Base-by-base conservation (phyloP, 768 basidiomycete species). In the Lactarius pseudohatsudake region DNA sequence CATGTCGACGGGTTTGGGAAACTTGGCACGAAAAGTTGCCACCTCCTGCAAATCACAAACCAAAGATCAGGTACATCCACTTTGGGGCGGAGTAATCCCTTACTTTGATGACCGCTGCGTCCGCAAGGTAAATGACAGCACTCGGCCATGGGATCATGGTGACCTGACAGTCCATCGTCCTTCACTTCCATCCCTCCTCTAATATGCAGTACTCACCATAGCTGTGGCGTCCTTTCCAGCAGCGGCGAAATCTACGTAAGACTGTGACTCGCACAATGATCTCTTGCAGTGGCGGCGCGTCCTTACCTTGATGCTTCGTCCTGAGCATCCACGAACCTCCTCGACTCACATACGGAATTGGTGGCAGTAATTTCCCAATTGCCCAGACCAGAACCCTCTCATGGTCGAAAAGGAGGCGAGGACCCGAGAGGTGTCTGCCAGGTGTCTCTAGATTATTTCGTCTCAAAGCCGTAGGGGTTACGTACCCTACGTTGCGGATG, bases 1-100 rank as follows among this genome's bases (percentile, higher is more conserved):
- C 26, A 77, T 71, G 5, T 80, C 67, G 0, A 83, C 71, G 9
- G 85, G 82, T 70, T 89, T 89, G 0, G 85, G 83, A 69, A 87
- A 89, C 20, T 81, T 80, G 11, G 79, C 74, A 11, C 84, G 78
- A 32, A 79, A 78, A 15, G 77, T 75, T 5, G 80, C 78, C 6
- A 87, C 76, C 74, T 86, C 85, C 86, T 87, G 67, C n/a, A 26
- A 26, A 18, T 74, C 54, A 50, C 22, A 26, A 50, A 50, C 22
- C 22, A 13, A 18, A 34, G 47, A 16, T 67, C 32, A 55, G 6
- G 18, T 22, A 4, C 11, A 11, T 54, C 22, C 9, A 3, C 8
- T 53, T 36, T 2, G 18, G 57, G 16, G 13, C 15, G 3, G 15
- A 41, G n/a, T 13, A n/a, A 15, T 18, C 43, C 34, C 58, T 13